Conservation (phyloP, 2,329 filamentous ascomycete species). For the Stemphylium vesicarium region DNA sequence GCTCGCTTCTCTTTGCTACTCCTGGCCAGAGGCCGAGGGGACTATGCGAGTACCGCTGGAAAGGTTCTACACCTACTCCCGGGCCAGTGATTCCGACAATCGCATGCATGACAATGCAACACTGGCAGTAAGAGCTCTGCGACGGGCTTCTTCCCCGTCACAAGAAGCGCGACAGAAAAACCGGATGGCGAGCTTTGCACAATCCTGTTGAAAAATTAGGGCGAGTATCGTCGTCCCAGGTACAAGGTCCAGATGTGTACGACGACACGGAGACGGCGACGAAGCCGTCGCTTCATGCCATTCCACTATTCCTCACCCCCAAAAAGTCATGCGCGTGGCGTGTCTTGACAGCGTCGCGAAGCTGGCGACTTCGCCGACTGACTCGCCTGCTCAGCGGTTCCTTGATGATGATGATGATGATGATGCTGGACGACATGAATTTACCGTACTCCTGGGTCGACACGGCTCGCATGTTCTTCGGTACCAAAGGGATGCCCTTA, state of each 20-base stretch:
- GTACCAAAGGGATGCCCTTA: conserved; percentile 11
- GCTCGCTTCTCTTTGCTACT: background rate
- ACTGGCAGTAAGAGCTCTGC: background rate
- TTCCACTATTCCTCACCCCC: background rate
- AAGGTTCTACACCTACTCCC: too few species aligned
- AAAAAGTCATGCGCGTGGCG: background rate
- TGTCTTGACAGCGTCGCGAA: background rate
- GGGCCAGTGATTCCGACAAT: too few species aligned
- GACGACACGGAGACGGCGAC: too few species aligned
- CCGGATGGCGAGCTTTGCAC: too few species aligned
- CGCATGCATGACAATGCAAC: background rate
- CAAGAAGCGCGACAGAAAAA: background rate
- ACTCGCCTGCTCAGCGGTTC: background rate
- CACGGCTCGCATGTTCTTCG: conserved; percentile 8
- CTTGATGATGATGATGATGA: conserved; percentile 1
- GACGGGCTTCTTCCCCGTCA: background rate
- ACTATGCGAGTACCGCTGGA: background rate
- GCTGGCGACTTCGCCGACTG: conserved; percentile 1
- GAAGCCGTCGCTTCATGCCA: background rate
- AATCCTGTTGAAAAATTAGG: background rate
- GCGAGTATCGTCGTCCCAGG: background rate
- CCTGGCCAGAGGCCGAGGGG: background rate
- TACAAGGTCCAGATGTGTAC: background rate
- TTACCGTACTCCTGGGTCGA: conserved; percentile 9
- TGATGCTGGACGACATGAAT: background rate